Evolutionary conservation across 257 asterid species (phyloP).

Genomic region (Striga asiatica): DNA sequence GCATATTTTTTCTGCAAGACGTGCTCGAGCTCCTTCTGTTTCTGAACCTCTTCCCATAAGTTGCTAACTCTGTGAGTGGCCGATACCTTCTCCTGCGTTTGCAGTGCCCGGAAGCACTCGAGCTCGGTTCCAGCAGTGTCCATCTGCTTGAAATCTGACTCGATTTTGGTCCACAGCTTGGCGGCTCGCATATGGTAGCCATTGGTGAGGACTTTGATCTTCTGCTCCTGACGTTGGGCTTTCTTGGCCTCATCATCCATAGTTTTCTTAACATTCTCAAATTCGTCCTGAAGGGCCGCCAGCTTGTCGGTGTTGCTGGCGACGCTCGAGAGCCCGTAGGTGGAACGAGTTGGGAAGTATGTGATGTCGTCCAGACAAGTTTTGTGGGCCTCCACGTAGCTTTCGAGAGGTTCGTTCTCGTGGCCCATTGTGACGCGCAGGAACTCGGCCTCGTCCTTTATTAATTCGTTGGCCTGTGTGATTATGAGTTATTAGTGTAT

Average conservation of each 20-base stretch:
- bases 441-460: conserved; percentile 46
- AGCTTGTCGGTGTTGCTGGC: conserved; percentile 82
- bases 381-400: conserved; percentile 67
- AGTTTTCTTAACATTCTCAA: conserved; percentile 70
- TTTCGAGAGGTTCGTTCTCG: conserved; percentile 66
- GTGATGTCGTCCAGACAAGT: conserved; percentile 74
- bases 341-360: conserved; percentile 78
- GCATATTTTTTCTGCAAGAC: conserved; percentile 63
- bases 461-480: conserved; percentile 65
- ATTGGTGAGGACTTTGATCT: conserved; percentile 75
- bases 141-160: conserved; percentile 70
- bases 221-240: conserved; percentile 76
- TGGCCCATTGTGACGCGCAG: conserved; percentile 82
- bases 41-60: conserved; percentile 97
- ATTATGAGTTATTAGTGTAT: conserved; percentile 3
- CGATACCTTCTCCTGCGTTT: conserved; percentile 69
- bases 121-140: conserved; percentile 86
- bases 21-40: conserved; percentile 86
- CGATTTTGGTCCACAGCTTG: conserved; percentile 69
- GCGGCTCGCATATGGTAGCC: conserved; percentile 91
- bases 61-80: conserved; percentile 68
- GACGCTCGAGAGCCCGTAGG: conserved; percentile 80
- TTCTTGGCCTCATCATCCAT: conserved; percentile 90
- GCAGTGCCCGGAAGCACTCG: conserved; percentile 74
- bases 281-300: conserved; percentile 71